Base-by-base conservation (phyloP, 1,284 basidiomycete species). In the Irpex sp. region DNA sequence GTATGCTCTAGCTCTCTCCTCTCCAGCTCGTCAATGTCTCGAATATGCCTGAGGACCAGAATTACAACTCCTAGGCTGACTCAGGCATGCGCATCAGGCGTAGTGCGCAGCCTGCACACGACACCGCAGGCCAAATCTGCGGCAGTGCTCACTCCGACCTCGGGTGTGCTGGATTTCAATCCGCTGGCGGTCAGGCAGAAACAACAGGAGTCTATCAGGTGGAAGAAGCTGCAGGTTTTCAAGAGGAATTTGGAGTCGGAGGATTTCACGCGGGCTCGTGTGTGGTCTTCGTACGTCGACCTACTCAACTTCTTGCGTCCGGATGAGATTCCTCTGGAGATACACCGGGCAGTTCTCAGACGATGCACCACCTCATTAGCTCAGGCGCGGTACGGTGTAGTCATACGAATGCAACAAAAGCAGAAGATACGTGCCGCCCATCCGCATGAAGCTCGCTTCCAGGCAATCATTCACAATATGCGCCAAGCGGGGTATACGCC, bases 261-360 rank as follows among this genome's bases (percentile, higher is more conserved):
- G 33, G 28, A 21, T n/a, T 23, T 54, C 33, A 35, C 28, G 28
- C 52, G 52, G 14, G 52, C n/a, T 28, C 52, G 52, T 35, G 78
- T 87, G 16, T 91, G 88, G 88, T 71, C 74, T 28, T 73, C 75
- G 67, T 91, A 91, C 71, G 71, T 78, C 56, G 83, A 82, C 64
- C 73, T 87, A 55, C 72, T 87, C 56, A 76, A 77, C 62, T 69
- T 75, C 61, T 70, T 81, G 48, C 84, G 79, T 7, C 65, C 70
- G 48, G 74, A 80, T 28, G 70, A 71, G 21, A 74, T 91, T 56
- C 87, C 89, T 12, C 71, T 87, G 21, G 78, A 85, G 63, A 66
- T 87, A 16, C 89, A 91, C 72, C 86, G 84, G 67, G 72, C 78
- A 37, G 87, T 89, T 59, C 80, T 91, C 19, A 82, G 87, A 37